phyloP scores from a whole-genome alignment of 495 filamentous ascomycete genomes.

The Podospora fimiseda region DNA sequence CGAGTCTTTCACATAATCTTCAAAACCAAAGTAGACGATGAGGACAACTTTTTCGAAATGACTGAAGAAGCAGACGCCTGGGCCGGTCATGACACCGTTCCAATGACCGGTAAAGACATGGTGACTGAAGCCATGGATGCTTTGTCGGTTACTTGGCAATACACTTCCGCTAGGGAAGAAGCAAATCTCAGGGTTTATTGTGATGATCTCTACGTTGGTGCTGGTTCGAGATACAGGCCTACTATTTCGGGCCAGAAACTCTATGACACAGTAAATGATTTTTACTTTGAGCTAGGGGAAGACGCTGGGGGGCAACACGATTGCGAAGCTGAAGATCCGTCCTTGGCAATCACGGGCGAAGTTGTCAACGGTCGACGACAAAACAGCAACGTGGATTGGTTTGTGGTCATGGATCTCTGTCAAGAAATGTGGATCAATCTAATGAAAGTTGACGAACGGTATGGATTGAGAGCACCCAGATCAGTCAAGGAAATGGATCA shows the following conservation, averaged over 20 bases:
- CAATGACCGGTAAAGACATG: not conserved
- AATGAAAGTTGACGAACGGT: not conserved
- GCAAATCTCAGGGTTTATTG: not conserved
- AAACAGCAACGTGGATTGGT: not conserved
- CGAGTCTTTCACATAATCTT: not conserved
- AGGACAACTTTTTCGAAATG: not conserved
- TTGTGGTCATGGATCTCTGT: not conserved
- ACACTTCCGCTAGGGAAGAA: not conserved
- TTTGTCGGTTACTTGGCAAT: not conserved
- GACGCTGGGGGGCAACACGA: not conserved
- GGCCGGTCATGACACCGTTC: not conserved
- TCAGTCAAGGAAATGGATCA: not conserved
- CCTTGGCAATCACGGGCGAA: not conserved
- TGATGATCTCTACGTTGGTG: not conserved
- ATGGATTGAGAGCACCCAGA: not conserved
- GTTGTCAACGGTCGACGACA: not conserved
- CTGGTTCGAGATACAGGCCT: not conserved
- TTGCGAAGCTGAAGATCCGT: not conserved
- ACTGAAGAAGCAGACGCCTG: too few relatives aligned
- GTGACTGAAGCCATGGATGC: not conserved
- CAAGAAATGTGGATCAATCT: not conserved
- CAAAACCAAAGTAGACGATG: not conserved
- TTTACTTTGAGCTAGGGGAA: not conserved
- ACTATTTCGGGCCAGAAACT: not conserved
- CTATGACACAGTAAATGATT: not conserved